Evolutionary conservation across 2,329 filamentous ascomycete species (phyloP).

Genomic region (Aspergillus hiratsukae): DNA sequence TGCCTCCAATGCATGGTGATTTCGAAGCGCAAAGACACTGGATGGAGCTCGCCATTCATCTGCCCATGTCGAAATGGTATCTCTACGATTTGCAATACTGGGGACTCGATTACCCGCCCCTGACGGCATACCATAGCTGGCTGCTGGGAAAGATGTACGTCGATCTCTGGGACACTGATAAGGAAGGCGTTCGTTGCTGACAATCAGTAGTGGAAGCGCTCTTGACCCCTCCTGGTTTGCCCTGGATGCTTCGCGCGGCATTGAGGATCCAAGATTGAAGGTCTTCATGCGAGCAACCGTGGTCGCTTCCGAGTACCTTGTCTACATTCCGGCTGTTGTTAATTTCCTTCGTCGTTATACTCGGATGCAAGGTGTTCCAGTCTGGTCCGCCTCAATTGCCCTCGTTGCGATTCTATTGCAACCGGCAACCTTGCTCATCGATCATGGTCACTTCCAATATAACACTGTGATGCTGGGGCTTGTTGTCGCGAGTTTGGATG

Average conservation of each 20-base stretch:
- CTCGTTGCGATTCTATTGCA: conserved; percentile 90
- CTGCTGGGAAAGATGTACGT: conserved; percentile 73
- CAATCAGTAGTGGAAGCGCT: conserved; percentile 56
- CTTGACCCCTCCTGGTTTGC: conserved; percentile 86
- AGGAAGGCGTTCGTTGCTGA: conserved; percentile 10
- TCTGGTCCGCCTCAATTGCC: conserved; percentile 79
- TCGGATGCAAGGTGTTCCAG: conserved; percentile 68
- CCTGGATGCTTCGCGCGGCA: conserved; percentile 74
- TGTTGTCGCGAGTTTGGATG: conserved; percentile 79
- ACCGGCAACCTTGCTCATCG: conserved; percentile 82
- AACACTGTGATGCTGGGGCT: conserved; percentile 98
- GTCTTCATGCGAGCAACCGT: conserved; percentile 95
- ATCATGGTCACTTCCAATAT: conserved; percentile 96
- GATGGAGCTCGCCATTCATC: conserved; percentile 92
- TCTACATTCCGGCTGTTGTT: conserved; percentile 79
- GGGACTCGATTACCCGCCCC: conserved; percentile 94
- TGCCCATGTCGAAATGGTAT: conserved; percentile 94
- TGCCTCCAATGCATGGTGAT: conserved; percentile 89
- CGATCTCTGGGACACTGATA: conserved; percentile 5
- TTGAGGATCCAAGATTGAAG: conserved; percentile 75
- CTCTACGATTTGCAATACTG: conserved; percentile 96
- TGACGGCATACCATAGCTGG: conserved; percentile 99
- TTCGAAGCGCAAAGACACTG: conserved; percentile 98
- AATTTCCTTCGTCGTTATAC: conserved; percentile 81
- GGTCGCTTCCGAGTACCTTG: conserved; percentile 81